Percentiles rank a stretch among this genome's conserved stretches.
These are phyloP conservation scores for Penicillium polonicum DNA, from an alignment of 2,329 filamentous ascomycete genomes.

Conservation along the genomic window DNA sequence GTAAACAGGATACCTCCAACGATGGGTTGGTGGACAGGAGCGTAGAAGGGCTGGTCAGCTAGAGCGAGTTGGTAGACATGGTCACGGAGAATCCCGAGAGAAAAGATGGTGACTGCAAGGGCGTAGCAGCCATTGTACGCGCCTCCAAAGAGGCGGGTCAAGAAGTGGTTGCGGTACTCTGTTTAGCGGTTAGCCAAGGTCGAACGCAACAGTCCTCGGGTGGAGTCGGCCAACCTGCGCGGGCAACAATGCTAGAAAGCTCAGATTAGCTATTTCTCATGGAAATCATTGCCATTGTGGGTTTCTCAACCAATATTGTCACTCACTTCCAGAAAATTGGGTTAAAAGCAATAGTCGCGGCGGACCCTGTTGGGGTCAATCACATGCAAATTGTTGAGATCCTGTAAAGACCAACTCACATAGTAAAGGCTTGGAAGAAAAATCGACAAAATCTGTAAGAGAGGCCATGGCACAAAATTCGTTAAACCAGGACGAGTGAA, in stretches of 20 bases:
- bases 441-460: constrained; percentile 54
- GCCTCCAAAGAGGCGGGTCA: constrained; percentile 84
- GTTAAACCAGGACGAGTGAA: constrained; percentile 2
- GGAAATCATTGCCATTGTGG: not conserved
- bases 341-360: constrained; percentile 83
- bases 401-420: constrained; percentile 51
- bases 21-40: constrained; percentile 64
- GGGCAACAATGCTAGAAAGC: constrained; percentile 68
- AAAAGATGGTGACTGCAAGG: constrained; percentile 86
- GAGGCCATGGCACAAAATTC: constrained; percentile 31
- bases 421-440: constrained; percentile 65
- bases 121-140: constrained; percentile 81
- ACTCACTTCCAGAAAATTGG: constrained; percentile 99
- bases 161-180: constrained; percentile 90
- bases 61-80: constrained; percentile 83
- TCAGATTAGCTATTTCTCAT: constrained; percentile 14
- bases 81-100: constrained; percentile 84
- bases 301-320: constrained; percentile 5
- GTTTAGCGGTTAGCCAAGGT: constrained; percentile 20
- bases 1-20: constrained; percentile 70
- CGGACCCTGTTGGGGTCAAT: constrained; percentile 63
- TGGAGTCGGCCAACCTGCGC: constrained; percentile 61
- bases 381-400: constrained; percentile 31
- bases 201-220: constrained; percentile 10
- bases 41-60: constrained; percentile 70